These are phyloP conservation scores for Paraphaeosphaeria minitans DNA, from an alignment of 2,329 filamentous ascomycete genomes.

Conservation along the genomic window DNA sequence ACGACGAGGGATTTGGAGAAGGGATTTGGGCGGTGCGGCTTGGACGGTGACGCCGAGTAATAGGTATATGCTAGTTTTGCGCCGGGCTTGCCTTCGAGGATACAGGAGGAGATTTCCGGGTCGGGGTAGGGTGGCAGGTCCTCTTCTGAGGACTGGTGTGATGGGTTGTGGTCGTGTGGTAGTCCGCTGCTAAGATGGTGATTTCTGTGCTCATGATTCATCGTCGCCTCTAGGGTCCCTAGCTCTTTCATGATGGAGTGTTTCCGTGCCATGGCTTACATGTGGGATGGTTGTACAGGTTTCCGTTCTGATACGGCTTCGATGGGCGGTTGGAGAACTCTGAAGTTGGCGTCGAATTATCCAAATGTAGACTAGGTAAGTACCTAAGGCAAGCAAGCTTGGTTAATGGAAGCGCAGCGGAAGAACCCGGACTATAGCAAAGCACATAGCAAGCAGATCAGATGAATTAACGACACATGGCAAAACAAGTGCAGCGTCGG, in stretches of 20 bases:
- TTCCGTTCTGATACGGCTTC: neutral
- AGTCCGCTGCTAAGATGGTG: neutral
- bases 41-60: slow-evolving; percentile 36
- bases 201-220: neutral
- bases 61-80: slow-evolving; percentile 43
- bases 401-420: neutral
- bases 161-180: slow-evolving; percentile 4
- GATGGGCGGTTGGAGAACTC: neutral
- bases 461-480: neutral
- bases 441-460: neutral
- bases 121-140: slow-evolving; percentile 37
- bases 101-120: slow-evolving; percentile 34
- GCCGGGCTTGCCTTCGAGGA: slow-evolving; percentile 35
- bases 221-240: neutral
- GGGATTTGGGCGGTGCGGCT: slow-evolving; percentile 32
- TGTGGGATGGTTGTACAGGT: no score
- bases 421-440: neutral
- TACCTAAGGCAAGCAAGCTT: neutral
- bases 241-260: neutral
- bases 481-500: neutral
- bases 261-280: neutral
- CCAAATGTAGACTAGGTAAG: neutral
- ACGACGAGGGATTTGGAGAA: slow-evolving; percentile 48
- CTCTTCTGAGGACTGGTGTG: slow-evolving; percentile 31
- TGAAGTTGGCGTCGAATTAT: slow-evolving; percentile 3